Conservation (phyloP, 768 basidiomycete species). For the Boletus pseudo-olivaceus region DNA sequence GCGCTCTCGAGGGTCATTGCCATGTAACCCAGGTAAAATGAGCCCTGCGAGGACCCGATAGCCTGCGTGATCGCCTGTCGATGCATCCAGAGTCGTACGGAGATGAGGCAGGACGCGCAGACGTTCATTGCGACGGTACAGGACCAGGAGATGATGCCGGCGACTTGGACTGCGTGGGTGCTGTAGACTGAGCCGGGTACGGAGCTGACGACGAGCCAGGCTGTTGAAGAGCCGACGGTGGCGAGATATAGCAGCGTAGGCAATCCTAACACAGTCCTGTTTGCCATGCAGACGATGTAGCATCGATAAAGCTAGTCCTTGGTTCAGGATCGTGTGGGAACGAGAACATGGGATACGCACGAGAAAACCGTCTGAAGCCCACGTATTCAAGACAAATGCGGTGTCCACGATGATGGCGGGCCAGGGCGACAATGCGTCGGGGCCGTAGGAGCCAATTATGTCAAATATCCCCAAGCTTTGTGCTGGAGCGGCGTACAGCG, state of each 20-base stretch:
- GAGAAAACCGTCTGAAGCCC: conserved; percentile 22
- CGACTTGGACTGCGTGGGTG: conserved; percentile 9
- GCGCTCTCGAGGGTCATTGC: conserved; percentile 27
- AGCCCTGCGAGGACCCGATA: conserved; percentile 9
- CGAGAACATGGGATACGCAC: conserved; percentile 4
- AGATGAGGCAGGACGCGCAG: conserved; percentile 14
- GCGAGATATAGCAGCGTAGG: conserved; percentile 16
- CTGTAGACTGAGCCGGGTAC: conserved; percentile 17
- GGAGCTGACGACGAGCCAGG: conserved; percentile 14
- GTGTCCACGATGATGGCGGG: conserved; percentile 7
- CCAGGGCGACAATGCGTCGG: conserved; percentile 17
- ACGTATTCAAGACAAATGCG: conserved; percentile 20
- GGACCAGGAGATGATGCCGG: conserved; percentile 13
- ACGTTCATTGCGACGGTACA: conserved; percentile 17
- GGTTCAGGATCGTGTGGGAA: background rate
- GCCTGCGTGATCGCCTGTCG: conserved; percentile 10
- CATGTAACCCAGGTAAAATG: conserved; percentile 24
- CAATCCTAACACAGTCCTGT: background rate
- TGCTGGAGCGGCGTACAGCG: conserved; percentile 16
- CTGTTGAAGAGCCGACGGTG: conserved; percentile 14
- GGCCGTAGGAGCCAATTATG: conserved; percentile 2
- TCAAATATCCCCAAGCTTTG: conserved; percentile 11
- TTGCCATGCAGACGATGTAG: conserved; percentile 17
- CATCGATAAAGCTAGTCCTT: conserved; percentile 19
- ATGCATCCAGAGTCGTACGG: conserved; percentile 17